These are phyloP conservation scores for Yarrowia osloensis DNA, from an alignment of 805 yeast species.

Conservation along the genomic window DNA sequence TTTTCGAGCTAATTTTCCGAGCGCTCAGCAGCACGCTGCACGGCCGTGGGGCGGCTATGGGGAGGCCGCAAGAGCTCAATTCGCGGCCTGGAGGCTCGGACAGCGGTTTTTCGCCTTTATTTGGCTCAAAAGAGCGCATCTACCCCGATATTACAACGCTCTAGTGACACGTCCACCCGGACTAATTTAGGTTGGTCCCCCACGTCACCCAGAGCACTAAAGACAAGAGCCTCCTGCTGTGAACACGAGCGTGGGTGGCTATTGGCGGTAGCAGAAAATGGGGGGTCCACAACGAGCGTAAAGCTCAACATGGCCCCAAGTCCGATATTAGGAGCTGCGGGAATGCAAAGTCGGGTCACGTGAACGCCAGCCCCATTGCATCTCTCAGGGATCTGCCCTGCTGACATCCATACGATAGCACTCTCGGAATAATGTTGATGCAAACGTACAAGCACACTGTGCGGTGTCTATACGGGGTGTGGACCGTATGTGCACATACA, in stretches of 20 bases:
- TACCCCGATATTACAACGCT: neutral
- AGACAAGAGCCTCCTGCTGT: neutral
- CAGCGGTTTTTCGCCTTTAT: neutral
- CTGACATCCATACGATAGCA: neutral
- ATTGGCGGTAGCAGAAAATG: conserved; percentile 15
- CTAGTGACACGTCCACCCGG: conserved; percentile 12
- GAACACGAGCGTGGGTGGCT: neutral
- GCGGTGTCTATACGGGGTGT: neutral
- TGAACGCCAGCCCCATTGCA: neutral
- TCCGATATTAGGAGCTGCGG: neutral
- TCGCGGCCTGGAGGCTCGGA: neutral
- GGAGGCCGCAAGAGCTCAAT: neutral
- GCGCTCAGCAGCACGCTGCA: neutral
- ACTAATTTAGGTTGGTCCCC: conserved; percentile 30
- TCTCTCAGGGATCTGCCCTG: neutral
- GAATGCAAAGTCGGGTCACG: neutral
- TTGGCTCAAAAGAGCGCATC: neutral
- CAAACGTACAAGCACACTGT: no score
- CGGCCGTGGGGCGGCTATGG: neutral
- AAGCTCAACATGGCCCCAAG: neutral
- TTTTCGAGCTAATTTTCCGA: conserved; percentile 31
- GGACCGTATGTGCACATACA: neutral
- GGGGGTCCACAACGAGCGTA: neutral
- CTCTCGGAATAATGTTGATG: neutral
- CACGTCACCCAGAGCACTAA: conserved; percentile 7